These are phyloP conservation scores for Fusarium veterinarium DNA, from an alignment of 2,329 filamentous ascomycete species.

Conservation along the genomic window DNA sequence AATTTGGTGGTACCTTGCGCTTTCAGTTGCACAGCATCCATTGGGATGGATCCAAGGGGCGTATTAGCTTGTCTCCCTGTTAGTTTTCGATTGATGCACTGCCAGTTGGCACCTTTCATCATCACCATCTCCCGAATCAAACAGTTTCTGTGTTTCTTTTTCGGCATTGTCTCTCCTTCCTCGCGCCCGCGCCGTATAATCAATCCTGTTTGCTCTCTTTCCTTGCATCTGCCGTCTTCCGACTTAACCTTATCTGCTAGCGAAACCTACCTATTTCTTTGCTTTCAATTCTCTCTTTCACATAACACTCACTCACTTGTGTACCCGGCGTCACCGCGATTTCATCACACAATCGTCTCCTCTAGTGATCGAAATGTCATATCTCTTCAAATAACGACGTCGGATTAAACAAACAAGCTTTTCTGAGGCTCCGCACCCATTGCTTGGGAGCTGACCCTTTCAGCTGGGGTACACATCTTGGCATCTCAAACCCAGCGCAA, in stretches of 20 bases:
- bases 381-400: constrained; percentile 25
- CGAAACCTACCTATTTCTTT: neutral
- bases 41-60: constrained; percentile 8
- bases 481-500: constrained; percentile 14
- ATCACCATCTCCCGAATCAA: neutral
- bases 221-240: neutral
- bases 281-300: neutral
- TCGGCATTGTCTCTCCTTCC: neutral
- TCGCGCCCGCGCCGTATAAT: neutral
- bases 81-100: constrained; percentile 5
- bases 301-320: neutral
- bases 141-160: neutral
- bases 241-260: neutral
- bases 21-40: constrained; percentile 5
- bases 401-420: constrained; percentile 1
- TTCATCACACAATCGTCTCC: neutral
- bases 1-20: constrained; percentile 7
- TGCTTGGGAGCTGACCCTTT: constrained; percentile 20
- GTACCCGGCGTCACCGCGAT: neutral
- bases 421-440: constrained; percentile 11
- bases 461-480: constrained; percentile 17
- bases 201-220: neutral
- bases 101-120: constrained; percentile 11
- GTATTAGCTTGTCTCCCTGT: neutral
- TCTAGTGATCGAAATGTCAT: constrained; percentile 26